Evolutionary conservation across 441 rosid genomes (phyloP), one percentile per base, ranked within the genome.

Genomic region (Biscutella laevigata): DNA sequence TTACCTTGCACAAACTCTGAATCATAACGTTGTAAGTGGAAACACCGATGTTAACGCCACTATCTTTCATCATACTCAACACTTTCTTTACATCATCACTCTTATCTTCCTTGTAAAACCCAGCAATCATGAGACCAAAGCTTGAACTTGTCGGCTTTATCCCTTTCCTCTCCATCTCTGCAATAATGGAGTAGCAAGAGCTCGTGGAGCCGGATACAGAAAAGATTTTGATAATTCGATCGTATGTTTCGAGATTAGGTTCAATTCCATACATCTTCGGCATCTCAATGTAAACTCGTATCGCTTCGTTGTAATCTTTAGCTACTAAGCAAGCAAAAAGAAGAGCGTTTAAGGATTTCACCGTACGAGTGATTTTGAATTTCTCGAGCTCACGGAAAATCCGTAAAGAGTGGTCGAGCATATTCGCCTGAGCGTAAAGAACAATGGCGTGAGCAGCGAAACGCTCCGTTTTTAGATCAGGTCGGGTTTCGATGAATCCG

Each of bases 361-460:
- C 78, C 25, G 96, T 77, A 0, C 84, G 44, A 24, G 62, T 25
- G 28, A 82, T 52, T 4, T 71, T 74, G 13, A 57, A 35, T 17
- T 54, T 59, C 40, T 84, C 83, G 13, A 75, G 58, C 25, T 87
- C 82, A 39, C 67, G 35, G 61, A 83, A 87, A 1, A 77, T 61
- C 10, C 60, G 43, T 14, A 80, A 16, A 2, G 95, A 94, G 45
- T 75, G 80, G 7, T 78, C 75, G 27, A 80, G 53, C 98, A 88
- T 88, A 32, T 71, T 66, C 9, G 95, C 96, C 51, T 81, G 84
- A 13, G 83, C 96, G 56, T 73, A 91, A 2, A 91, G 77, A 41
- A 87, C 62, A 44, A 85, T 77, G 3, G 84, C 78, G 57, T 80
- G 95, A 36, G 73, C 38, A 5, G 73, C 70, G 66, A 79, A 83